Evolutionary conservation across 768 basidiomycete genomes (phyloP).

Genomic region (Boletus pseudopeckii): DNA sequence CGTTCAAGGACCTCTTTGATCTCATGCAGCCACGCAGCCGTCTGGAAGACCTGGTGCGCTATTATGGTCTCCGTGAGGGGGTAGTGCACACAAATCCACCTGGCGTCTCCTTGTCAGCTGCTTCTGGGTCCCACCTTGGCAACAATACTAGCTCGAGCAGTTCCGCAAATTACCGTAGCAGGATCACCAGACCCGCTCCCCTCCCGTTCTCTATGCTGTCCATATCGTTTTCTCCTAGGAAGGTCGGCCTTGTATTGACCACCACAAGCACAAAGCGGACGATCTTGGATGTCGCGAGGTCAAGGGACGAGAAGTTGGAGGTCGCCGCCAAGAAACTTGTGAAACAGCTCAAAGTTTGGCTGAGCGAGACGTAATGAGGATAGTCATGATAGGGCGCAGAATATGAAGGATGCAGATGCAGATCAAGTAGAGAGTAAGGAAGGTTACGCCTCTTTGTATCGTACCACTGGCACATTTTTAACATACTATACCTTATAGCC

Average conservation of each 20-base stretch:
- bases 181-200: conserved; percentile 4
- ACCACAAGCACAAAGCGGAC: conserved; percentile 43
- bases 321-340: conserved; percentile 51
- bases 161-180: background rate
- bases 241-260: conserved; percentile 36
- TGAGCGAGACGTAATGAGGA: conserved; percentile 25
- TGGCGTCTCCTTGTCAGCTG: background rate
- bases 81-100: conserved; percentile 23
- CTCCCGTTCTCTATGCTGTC: conserved; percentile 38
- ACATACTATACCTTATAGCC: no score
- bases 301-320: conserved; percentile 56
- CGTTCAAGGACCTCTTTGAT: conserved; percentile 77
- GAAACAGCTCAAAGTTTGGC: conserved; percentile 43
- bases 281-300: conserved; percentile 50
- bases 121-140: background rate
- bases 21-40: conserved; percentile 69
- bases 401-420: background rate
- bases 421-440: background rate
- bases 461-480: no score
- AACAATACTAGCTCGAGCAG: conserved; percentile 1
- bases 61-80: conserved; percentile 40
- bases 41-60: conserved; percentile 67
- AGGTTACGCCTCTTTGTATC: no score
- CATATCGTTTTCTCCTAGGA: conserved; percentile 38
- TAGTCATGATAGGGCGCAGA: background rate